Evolutionary conservation across 2,329 filamentous ascomycete genomes (phyloP).

Genomic region (Microdochium paspali): DNA sequence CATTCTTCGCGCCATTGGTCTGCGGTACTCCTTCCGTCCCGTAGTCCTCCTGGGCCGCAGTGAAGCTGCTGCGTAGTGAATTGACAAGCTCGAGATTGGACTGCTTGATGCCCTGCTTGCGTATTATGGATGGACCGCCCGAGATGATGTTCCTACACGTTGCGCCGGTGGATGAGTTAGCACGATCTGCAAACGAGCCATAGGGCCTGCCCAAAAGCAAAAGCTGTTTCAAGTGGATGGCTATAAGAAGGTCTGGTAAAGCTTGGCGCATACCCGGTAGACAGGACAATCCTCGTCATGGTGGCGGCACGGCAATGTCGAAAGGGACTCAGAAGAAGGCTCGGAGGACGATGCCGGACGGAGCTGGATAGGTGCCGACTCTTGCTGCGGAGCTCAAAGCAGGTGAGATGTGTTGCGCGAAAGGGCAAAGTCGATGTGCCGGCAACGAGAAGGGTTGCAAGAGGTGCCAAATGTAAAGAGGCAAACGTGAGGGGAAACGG

Average conservation of each 20-base stretch:
- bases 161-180: constrained; percentile 4
- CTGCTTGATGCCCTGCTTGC: constrained; percentile 66
- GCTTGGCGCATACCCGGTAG: constrained; percentile 61
- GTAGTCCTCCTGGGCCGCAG: constrained; percentile 60
- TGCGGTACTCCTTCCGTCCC: constrained; percentile 9
- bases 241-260: constrained; percentile 1
- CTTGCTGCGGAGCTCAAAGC: too few relatives aligned
- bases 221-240: too few relatives aligned
- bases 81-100: constrained; percentile 92
- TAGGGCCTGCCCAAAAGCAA: too few relatives aligned
- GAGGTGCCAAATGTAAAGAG: background rate
- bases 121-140: constrained; percentile 73
- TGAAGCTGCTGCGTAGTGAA: constrained; percentile 76
- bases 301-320: constrained; percentile 5
- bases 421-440: background rate
- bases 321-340: background rate
- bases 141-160: constrained; percentile 67
- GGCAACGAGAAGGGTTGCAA: background rate
- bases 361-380: too few relatives aligned
- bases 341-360: too few relatives aligned
- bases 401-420: too few relatives aligned
- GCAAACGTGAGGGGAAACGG: too few relatives aligned
- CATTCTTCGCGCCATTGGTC: constrained; percentile 15
- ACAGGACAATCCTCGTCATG: constrained; percentile 75
- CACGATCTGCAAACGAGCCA: too few relatives aligned